Conservation (phyloP, 1,139 yeast species). For the Saccharomycopsis crataegensis region DNA sequence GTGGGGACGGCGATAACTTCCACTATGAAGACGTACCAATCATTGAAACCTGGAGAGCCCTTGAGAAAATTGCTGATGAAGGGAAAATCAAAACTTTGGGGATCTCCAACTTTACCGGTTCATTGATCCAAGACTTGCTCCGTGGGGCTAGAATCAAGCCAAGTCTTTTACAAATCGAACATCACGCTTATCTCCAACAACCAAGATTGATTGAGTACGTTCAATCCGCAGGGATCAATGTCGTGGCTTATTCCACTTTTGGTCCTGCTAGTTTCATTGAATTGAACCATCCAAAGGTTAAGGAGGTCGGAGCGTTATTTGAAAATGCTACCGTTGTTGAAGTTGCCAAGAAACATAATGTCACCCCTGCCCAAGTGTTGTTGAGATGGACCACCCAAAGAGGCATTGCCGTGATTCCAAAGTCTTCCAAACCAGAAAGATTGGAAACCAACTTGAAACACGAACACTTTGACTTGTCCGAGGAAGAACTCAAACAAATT, state of each 20-base stretch:
- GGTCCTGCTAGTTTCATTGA: constrained; percentile 74
- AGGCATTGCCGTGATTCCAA: constrained; percentile 66
- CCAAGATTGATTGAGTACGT: constrained; percentile 56
- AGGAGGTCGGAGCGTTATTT: constrained; percentile 46
- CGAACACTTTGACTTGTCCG: constrained; percentile 44
- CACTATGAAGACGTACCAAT: constrained; percentile 64
- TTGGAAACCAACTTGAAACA: constrained; percentile 49
- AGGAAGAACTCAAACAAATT: constrained; percentile 48
- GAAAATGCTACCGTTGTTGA: constrained; percentile 42
- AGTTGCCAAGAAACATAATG: constrained; percentile 49
- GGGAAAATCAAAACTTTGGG: constrained; percentile 77
- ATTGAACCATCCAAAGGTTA: constrained; percentile 46
- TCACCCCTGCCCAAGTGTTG: constrained; percentile 54
- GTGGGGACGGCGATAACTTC: constrained; percentile 51
- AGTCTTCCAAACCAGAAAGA: constrained; percentile 59
- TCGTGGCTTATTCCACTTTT: constrained; percentile 82
- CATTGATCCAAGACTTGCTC: constrained; percentile 64
- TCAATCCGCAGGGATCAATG: constrained; percentile 52
- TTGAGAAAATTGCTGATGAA: constrained; percentile 53
- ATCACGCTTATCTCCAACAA: constrained; percentile 87
- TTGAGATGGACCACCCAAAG: constrained; percentile 81
- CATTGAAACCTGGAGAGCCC: constrained; percentile 71
- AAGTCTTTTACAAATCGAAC: constrained; percentile 81
- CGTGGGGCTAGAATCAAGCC: constrained; percentile 70
- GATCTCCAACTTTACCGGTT: constrained; percentile 76